These are phyloP conservation scores for Cardamine resedifolia DNA, from an alignment of 345 rosid genomes.

Conservation along the genomic window DNA sequence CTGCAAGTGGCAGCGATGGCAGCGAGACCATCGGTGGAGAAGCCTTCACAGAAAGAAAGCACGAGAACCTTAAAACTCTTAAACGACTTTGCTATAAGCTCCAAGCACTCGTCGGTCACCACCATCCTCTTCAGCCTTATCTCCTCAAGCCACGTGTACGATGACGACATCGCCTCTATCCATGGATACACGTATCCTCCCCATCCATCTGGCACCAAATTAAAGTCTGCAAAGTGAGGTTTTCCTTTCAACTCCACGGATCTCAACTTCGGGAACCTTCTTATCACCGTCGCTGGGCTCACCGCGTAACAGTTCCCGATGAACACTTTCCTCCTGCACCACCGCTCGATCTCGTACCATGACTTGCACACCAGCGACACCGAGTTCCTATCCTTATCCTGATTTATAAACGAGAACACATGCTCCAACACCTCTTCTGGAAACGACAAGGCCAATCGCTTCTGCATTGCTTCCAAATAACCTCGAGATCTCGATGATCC, in stretches of 20 bases:
- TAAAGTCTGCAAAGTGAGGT: conserved; percentile 96
- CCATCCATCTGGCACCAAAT: conserved; percentile 91
- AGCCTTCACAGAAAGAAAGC: conserved; percentile 81
- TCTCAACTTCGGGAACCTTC: conserved; percentile 81
- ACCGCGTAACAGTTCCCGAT: conserved; percentile 96
- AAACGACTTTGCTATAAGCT: conserved; percentile 76
- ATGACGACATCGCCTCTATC: conserved; percentile 58
- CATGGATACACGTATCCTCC: conserved; percentile 81
- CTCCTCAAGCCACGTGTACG: conserved; percentile 81
- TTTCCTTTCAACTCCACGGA: conserved; percentile 87
- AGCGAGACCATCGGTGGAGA: conserved; percentile 90
- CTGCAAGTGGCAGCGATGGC: conserved; percentile 89
- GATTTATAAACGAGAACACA: conserved; percentile 66
- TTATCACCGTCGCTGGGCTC: conserved; percentile 53
- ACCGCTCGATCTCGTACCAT: conserved; percentile 86
- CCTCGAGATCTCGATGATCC: conserved; percentile 11
- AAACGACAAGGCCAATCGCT: conserved; percentile 53
- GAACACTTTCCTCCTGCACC: conserved; percentile 70
- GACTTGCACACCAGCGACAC: conserved; percentile 86
- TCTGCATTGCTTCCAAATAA: conserved; percentile 17
- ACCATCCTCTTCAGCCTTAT: conserved; percentile 90
- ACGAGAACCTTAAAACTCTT: conserved; percentile 77
- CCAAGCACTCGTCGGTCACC: conserved; percentile 71
- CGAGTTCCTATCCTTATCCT: conserved; percentile 73
- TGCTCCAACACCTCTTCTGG: conserved; percentile 95